Percentiles rank a stretch among this genome's conserved stretches.
Evolutionary conservation across 1,284 basidiomycete species (phyloP).

Genomic region (Porogramme epimiltina): DNA sequence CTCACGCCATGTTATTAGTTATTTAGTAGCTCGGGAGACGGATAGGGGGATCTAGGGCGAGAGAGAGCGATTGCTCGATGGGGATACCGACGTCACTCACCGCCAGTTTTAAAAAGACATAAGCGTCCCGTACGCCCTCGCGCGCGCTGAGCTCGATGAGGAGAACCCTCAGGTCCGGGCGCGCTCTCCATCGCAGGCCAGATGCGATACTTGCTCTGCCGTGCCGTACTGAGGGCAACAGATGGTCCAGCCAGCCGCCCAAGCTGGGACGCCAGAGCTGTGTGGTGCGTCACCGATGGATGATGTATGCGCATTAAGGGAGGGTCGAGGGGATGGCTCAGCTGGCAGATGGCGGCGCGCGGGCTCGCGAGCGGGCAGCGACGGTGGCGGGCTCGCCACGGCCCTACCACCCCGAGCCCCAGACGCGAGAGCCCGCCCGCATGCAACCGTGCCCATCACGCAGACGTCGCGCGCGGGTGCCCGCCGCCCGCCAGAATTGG

Average conservation of each 20-base stretch:
- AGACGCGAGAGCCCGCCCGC: no score
- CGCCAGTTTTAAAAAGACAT: constrained; percentile 11
- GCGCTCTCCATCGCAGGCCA: constrained; percentile 16
- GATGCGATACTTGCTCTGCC: constrained; percentile 1
- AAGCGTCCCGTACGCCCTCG: constrained; percentile 11
- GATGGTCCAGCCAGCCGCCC: constrained; percentile 4
- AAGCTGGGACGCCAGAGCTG: neutral
- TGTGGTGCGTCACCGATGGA: constrained; percentile 11
- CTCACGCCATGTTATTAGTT: no score
- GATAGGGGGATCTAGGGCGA: no score
- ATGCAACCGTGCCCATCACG: no score
- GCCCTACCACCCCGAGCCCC: no score
- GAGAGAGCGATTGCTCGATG: neutral
- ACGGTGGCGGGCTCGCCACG: constrained; percentile 9
- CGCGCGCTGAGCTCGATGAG: constrained; percentile 6
- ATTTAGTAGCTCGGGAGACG: no score
- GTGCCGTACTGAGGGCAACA: constrained; percentile 5
- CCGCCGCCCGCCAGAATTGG: no score
- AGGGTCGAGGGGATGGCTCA: neutral
- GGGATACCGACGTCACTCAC: constrained; percentile 5
- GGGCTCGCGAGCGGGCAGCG: neutral
- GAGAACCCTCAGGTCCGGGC: constrained; percentile 14
- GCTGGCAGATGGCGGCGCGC: constrained; percentile 8
- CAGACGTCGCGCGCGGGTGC: no score
- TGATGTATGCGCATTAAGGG: constrained; percentile 6